Evolutionary conservation across 345 rosid genomes (phyloP), one percentile per base, ranked within the genome.

Genomic region (Salix koriyanagi): DNA sequence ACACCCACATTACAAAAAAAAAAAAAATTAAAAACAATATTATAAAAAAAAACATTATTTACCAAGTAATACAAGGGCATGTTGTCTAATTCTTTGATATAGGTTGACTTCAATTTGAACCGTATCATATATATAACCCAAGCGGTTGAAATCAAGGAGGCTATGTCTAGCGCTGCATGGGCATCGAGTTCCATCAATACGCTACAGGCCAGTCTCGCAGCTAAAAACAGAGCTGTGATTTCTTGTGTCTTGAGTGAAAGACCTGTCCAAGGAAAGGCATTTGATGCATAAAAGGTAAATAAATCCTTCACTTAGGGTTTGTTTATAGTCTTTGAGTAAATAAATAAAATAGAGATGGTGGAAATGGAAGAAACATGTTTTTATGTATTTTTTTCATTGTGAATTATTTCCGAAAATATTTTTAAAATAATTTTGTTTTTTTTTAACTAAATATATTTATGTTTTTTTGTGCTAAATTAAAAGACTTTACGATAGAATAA

Each of bases 91-190:
- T 86, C 86, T 82, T 90, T 83, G 74, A 88, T 75, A 72, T 91
- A 94, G 66, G 89, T 87, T 13, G 92, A 79, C 75, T 87, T 94
- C 75, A 94, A 84, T 86, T 88, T 92, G 87, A 83, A 74, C 15
- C 92, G 86, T 7, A 92, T 91, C 92, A 90, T 90, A 76, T 86
- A 94, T 39, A 90, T 82, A 71, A 91, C 88, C 97, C 97, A 94
- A 2, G 72, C 34, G 7, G 98, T 94, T 8, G 91, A 79, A 14
- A 77, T 65, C 4, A 94, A 80, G 19, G 91, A 85, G 15, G 89
- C 83, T 30, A 87, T 65, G 86, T 94, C 98, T 0, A 94, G 85
- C 44, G 86, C 9, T 5, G 97, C 88, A 69, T 92, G 95, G 69
- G 89, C 85, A 65, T 94, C 87, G 21, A 72, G 77, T 78, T 87